Base-by-base conservation (phyloP, 1,284 basidiomycete species). In the Anthracocystis walkeri region DNA sequence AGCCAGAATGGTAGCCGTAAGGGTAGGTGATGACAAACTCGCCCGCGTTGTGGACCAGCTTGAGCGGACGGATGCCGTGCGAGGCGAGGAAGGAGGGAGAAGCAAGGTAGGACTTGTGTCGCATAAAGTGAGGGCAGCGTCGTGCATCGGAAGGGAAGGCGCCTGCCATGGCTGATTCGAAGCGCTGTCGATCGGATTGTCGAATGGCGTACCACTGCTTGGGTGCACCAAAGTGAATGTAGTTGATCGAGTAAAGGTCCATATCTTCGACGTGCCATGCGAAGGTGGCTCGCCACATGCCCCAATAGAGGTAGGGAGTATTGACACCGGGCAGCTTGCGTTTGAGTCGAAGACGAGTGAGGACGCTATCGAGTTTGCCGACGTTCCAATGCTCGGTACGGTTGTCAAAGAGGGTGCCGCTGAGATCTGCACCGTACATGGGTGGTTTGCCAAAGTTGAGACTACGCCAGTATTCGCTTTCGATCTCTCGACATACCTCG, bases 1-100 rank as follows among this genome's bases (percentile, higher is more conserved):
- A 98, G 18, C 96, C 96, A 0, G 94, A 93, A 84, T 97, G 95
- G 85, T 97, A 97, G 10, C 95, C 95, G 50, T 79, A 83, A 0
- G 96, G 96, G 84, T 91, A 99, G 0, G 96, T 99, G 77, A 99
- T 92, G 41, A 99, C 93, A 80, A 98, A 98, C 85, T 98, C 96
- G 44, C 93, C 92, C 45, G 89, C 88, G 64, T 95, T 91, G 82
- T 99, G 96, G 0, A 97, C 94, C 21, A 84, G 76, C 33, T 77
- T 77, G 51, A 84, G 69, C 1, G 83, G 82, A 5, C 78, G 71
- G 40, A 94, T 93, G 6, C 92, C 91, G 0, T 91, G 90, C 75
- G 92, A 90, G 0, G 91, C 90, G 0, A 99, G 90, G 20, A 92
- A 88, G 7, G 89, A 91, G 0, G 96, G 96, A 0, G 94, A 97